Percentiles rank a stretch among this genome's conserved stretches.
Evolutionary conservation across 2,329 filamentous ascomycete genomes (phyloP).

Genomic region (Claviceps arundinis): DNA sequence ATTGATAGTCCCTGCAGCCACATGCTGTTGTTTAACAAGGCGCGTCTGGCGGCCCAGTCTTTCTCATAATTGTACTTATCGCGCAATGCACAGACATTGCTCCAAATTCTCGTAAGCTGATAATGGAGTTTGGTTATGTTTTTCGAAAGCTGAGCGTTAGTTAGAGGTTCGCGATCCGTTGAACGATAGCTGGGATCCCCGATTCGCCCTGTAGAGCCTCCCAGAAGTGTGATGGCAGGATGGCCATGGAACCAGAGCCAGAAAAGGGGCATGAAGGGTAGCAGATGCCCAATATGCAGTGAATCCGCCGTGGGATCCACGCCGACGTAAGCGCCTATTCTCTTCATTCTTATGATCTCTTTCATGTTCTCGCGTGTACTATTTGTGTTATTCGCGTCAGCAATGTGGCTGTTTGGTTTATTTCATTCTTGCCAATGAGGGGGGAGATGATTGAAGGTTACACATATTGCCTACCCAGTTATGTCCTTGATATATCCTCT

Average conservation of each 20-base stretch:
- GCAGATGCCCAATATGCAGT: constrained; percentile 66
- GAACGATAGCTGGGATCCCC: constrained; percentile 66
- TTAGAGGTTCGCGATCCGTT: constrained; percentile 42
- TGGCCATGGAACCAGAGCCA: constrained; percentile 73
- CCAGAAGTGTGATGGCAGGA: constrained; percentile 52
- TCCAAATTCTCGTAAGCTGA: constrained; percentile 61
- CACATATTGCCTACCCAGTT: constrained; percentile 46
- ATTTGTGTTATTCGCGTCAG: neutral
- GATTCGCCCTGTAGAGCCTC: constrained; percentile 63
- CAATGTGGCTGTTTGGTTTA: neutral
- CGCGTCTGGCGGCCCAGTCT: constrained; percentile 52
- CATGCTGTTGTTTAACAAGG: constrained; percentile 64
- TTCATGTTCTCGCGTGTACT: constrained; percentile 41
- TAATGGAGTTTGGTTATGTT: constrained; percentile 57
- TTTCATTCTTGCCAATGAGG: constrained; percentile 10
- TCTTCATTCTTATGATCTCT: constrained; percentile 48
- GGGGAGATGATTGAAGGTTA: neutral
- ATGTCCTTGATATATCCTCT: constrained; percentile 62
- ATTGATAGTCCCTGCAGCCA: constrained; percentile 68
- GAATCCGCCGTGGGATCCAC: constrained; percentile 73
- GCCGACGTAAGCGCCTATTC: constrained; percentile 65
- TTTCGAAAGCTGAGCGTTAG: constrained; percentile 38
- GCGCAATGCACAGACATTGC: constrained; percentile 55
- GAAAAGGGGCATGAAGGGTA: constrained; percentile 72
- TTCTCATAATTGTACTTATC: constrained; percentile 49